Conservation (phyloP, 768 basidiomycete species). For the Lyophyllum atratum region DNA sequence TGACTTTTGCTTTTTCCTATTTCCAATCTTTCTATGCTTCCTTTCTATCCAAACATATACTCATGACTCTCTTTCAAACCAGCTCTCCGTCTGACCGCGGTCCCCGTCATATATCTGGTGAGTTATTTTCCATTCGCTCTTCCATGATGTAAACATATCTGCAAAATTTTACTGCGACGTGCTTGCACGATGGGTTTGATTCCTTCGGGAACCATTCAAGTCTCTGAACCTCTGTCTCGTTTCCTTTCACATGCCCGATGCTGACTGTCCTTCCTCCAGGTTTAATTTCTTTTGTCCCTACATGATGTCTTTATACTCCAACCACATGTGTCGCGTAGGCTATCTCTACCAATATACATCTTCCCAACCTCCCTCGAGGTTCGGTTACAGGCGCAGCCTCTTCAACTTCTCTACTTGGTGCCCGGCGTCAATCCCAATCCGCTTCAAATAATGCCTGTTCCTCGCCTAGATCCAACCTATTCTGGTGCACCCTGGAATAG, state of each 20-base stretch:
- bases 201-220: constrained; percentile 84
- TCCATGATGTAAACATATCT: constrained; percentile 44
- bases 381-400: neutral
- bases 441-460: neutral
- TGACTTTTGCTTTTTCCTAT: constrained; percentile 29
- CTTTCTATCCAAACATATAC: neutral
- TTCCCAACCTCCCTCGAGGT: neutral
- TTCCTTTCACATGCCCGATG: neutral
- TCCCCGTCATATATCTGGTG: constrained; percentile 20
- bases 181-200: constrained; percentile 58
- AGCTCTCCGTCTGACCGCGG: neutral
- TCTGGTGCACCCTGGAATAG: neutral
- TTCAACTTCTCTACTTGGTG: neutral
- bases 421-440: neutral
- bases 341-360: neutral
- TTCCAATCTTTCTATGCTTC: neutral
- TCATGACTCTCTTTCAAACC: neutral
- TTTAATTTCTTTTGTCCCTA: neutral
- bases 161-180: constrained; percentile 54
- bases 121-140: constrained; percentile 18
- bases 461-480: neutral
- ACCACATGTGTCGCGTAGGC: neutral
- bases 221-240: constrained; percentile 52
- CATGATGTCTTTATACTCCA: neutral
- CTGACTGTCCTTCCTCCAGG: neutral